Evolutionary conservation across 768 basidiomycete genomes (phyloP).

Genomic region (Tulasnella sp.): DNA sequence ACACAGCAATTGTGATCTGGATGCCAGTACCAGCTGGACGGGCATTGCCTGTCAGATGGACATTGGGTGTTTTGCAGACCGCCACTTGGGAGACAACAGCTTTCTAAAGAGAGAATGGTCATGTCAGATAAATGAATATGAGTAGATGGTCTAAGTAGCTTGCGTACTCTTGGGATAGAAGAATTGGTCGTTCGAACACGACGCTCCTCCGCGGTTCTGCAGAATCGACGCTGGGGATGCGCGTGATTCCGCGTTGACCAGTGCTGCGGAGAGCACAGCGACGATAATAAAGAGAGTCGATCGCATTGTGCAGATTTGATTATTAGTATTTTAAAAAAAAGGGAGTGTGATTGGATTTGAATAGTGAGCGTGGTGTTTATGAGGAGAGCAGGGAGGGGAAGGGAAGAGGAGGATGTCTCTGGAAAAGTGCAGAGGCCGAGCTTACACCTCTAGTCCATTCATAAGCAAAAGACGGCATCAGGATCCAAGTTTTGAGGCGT

Average conservation of each 20-base stretch:
- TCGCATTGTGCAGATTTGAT: conserved; percentile 2
- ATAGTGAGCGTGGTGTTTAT: too few relatives aligned
- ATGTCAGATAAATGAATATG: not conserved
- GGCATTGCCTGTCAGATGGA: conserved; percentile 9
- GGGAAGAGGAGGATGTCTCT: too few relatives aligned
- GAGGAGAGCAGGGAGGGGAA: too few relatives aligned
- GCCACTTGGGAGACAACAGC: conserved; percentile 5
- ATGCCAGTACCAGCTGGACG: conserved; percentile 12
- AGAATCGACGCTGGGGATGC: not conserved
- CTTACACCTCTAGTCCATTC: too few relatives aligned
- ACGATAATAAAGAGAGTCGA: not conserved
- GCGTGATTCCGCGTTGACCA: not conserved
- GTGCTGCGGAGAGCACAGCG: not conserved
- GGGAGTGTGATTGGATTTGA: too few relatives aligned
- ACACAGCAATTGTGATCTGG: conserved; percentile 1
- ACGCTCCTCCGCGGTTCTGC: not conserved
- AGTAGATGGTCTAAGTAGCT: not conserved
- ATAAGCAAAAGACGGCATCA: too few relatives aligned
- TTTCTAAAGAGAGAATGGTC: not conserved
- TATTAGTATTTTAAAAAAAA: too few relatives aligned
- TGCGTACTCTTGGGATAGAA: conserved; percentile 4
- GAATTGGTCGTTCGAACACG: conserved; percentile 2
- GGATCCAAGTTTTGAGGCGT: too few relatives aligned
- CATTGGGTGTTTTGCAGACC: not conserved
- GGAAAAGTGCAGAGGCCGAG: too few relatives aligned